Evolutionary conservation across 768 basidiomycete genomes (phyloP).

Genomic region (Holtermanniella nyarrowii): DNA sequence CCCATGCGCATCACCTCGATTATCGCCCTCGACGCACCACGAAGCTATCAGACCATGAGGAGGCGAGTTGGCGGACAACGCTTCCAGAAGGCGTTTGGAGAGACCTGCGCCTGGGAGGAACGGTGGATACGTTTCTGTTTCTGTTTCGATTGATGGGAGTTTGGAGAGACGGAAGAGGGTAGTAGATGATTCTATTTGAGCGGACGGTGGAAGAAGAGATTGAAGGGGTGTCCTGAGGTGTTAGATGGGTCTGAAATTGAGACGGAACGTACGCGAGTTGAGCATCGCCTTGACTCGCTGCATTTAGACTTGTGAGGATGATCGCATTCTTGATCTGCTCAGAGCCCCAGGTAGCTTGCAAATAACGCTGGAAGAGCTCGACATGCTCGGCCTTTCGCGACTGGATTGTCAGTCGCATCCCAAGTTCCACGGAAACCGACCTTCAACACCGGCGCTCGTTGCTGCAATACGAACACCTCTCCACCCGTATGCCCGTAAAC

Average conservation of each 20-base stretch:
- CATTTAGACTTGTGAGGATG: conserved; percentile 65
- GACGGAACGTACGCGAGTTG: conserved; percentile 58
- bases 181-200: conserved; percentile 15
- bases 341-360: conserved; percentile 33
- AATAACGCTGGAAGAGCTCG: conserved; percentile 51
- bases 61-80: conserved; percentile 49
- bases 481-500: conserved; percentile 54
- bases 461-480: conserved; percentile 58
- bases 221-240: conserved; percentile 25
- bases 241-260: background rate
- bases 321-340: conserved; percentile 50
- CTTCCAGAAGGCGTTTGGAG: conserved; percentile 54
- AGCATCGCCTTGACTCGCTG: conserved; percentile 59
- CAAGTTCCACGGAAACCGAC: conserved; percentile 41
- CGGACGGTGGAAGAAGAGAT: conserved; percentile 28
- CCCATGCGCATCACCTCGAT: conserved; percentile 54
- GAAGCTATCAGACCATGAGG: conserved; percentile 51
- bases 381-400: conserved; percentile 60
- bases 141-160: conserved; percentile 4
- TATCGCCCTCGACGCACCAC: conserved; percentile 75
- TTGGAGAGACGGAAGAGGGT: background rate
- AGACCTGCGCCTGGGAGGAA: conserved; percentile 74
- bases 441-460: conserved; percentile 68
- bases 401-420: conserved; percentile 41
- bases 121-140: conserved; percentile 44